Evolutionary conservation across 768 basidiomycete species (phyloP).

Genomic region (Galerina sulciceps): DNA sequence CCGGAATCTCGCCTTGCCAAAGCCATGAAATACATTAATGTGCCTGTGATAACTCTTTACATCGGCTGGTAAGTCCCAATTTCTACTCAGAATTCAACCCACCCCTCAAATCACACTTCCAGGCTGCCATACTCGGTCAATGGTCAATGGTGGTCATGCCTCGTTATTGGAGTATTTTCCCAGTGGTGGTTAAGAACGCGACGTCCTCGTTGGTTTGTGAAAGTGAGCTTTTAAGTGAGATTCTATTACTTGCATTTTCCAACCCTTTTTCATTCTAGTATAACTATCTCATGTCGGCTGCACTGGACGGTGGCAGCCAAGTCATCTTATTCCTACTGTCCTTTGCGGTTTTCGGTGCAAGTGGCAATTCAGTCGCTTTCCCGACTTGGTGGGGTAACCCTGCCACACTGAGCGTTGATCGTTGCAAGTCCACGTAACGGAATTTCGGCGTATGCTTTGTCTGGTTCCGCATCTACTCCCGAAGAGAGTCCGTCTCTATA

Average conservation of each 20-base stretch:
- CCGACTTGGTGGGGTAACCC: conserved; percentile 55
- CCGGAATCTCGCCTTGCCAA: conserved; percentile 34
- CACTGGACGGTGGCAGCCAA: conserved; percentile 65
- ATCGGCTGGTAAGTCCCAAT: conserved; percentile 33
- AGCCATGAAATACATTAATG: conserved; percentile 45
- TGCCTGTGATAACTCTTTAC: conserved; percentile 47
- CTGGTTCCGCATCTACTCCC: not conserved
- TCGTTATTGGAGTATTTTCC: conserved; percentile 58
- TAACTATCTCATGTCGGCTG: conserved; percentile 69
- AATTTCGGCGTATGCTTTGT: not conserved
- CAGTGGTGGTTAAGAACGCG: conserved; percentile 61
- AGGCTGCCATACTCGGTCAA: conserved; percentile 56
- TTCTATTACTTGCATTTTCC: not conserved
- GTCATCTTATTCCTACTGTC: conserved; percentile 65
- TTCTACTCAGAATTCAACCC: not conserved
- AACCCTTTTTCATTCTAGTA: conserved; percentile 43
- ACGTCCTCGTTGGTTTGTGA: conserved; percentile 65
- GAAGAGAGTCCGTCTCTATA: too few relatives aligned
- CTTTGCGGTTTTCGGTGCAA: conserved; percentile 68
- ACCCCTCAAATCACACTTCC: not conserved
- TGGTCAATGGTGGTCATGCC: conserved; percentile 58
- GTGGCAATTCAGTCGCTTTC: conserved; percentile 50
- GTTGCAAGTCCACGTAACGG: conserved; percentile 33
- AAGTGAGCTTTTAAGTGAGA: conserved; percentile 26
- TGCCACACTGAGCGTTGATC: conserved; percentile 38